Percentiles rank a stretch among this genome's conserved stretches.
phyloP scores from a whole-genome alignment of 2,329 filamentous ascomycete genomes.

The Aspergillus hortae region DNA sequence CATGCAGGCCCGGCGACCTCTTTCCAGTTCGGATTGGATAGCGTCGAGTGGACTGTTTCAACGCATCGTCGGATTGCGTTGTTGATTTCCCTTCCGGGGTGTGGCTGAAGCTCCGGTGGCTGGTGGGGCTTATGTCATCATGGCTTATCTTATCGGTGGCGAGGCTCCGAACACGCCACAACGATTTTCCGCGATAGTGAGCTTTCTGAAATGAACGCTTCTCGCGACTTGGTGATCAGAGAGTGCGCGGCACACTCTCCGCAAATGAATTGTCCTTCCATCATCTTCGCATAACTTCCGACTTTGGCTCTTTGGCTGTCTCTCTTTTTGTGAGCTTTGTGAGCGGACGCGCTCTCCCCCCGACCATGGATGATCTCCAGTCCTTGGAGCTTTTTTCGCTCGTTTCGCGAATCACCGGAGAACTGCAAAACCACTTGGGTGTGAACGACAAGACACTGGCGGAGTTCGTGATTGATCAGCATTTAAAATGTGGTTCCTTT shows the following conservation, averaged over 20 bases:
- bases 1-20: too few species aligned
- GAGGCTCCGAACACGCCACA: conserved; percentile 22
- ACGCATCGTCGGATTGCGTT: neutral
- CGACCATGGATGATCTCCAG: conserved; percentile 79
- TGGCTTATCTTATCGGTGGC: conserved; percentile 34
- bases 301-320: neutral
- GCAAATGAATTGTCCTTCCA: neutral
- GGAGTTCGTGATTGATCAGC: conserved; percentile 92
- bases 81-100: neutral
- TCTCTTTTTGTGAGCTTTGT: neutral
- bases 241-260: conserved; percentile 21
- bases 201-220: conserved; percentile 11
- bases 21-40: too few species aligned
- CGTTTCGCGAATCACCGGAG: conserved; percentile 89
- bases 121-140: neutral
- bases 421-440: conserved; percentile 90
- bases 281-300: neutral
- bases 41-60: too few species aligned
- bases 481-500: conserved; percentile 67
- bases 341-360: neutral
- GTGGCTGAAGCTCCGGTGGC: conserved; percentile 1
- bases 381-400: conserved; percentile 90
- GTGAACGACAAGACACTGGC: conserved; percentile 91
- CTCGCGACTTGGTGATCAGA: conserved; percentile 11
- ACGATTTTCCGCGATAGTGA: conserved; percentile 34